phyloP scores from a whole-genome alignment of 257 asterid species.

The Knoxia roxburghii region DNA sequence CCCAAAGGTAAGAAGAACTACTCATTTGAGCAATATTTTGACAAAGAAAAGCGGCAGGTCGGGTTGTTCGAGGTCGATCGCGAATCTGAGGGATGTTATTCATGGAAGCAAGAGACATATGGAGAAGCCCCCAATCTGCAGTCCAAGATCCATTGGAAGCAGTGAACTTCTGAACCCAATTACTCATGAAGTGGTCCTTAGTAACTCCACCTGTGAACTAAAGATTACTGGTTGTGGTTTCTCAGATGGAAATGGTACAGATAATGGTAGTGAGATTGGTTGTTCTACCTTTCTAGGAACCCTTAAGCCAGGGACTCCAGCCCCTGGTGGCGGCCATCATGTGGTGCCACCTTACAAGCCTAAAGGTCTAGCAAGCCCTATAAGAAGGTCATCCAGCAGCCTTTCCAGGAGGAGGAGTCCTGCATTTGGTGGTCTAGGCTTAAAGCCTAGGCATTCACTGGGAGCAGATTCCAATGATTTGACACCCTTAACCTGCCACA shows the following conservation, averaged over 20 bases:
- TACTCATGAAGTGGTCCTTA: constrained; percentile 64
- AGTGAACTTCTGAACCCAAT: constrained; percentile 77
- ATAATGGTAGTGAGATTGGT: constrained; percentile 20
- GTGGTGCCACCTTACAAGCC: constrained; percentile 25
- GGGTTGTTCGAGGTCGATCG: constrained; percentile 88
- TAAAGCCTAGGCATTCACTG: constrained; percentile 43
- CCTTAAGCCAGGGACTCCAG: constrained; percentile 73
- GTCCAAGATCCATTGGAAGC: constrained; percentile 89
- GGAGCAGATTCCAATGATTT: constrained; percentile 44
- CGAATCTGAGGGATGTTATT: constrained; percentile 77
- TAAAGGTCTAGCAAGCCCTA: constrained; percentile 46
- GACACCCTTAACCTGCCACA: constrained; percentile 52
- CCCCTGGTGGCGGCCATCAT: constrained; percentile 34
- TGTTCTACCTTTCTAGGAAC: constrained; percentile 45
- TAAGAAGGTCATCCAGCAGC: constrained; percentile 47
- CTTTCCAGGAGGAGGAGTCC: constrained; percentile 43
- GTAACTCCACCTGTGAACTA: constrained; percentile 67
- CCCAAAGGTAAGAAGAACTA: constrained; percentile 34
- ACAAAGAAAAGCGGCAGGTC: constrained; percentile 52
- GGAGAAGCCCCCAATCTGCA: constrained; percentile 63
- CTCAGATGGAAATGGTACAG: constrained; percentile 20
- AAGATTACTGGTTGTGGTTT: constrained; percentile 46
- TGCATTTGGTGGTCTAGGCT: constrained; percentile 41
- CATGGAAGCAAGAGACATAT: constrained; percentile 88
- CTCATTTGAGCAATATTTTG: constrained; percentile 30